Conservation (phyloP, 192 early-diverging fungal species). For the Pilobolus umbonatus region DNA sequence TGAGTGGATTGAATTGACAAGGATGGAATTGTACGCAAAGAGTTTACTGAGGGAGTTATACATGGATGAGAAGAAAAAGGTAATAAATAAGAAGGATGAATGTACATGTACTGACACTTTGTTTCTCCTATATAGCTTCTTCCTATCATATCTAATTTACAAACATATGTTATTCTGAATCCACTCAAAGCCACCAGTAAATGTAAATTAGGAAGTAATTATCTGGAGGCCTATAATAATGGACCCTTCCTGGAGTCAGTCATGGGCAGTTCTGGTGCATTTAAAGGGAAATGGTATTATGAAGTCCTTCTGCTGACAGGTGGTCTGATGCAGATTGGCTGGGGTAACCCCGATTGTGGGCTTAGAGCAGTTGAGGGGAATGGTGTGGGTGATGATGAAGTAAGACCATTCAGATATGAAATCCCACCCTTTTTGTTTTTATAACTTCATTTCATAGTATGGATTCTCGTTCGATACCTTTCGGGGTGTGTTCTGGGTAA, state of each 20-base stretch:
- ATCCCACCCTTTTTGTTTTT: not conserved
- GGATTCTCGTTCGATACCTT: conserved; percentile 78
- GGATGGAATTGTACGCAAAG: not conserved
- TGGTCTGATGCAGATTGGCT: conserved; percentile 80
- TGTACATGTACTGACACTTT: not conserved
- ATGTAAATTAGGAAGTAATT: conserved; percentile 47
- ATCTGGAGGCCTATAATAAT: conserved; percentile 65
- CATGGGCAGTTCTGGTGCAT: conserved; percentile 46
- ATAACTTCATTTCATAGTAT: conserved; percentile 23
- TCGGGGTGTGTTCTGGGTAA: conserved; percentile 67
- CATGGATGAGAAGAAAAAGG: not conserved
- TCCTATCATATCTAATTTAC: not conserved
- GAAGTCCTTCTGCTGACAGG: conserved; percentile 61
- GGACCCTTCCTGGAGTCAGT: conserved; percentile 74
- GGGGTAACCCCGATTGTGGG: conserved; percentile 53
- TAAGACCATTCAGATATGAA: conserved; percentile 17
- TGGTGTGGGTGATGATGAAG: conserved; percentile 63
- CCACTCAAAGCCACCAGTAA: conserved; percentile 44
- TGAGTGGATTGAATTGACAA: not conserved
- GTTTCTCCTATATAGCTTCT: not conserved
- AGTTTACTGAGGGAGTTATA: not conserved
- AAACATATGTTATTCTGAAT: conserved; percentile 44
- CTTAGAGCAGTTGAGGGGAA: conserved; percentile 73
- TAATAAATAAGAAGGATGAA: not conserved
- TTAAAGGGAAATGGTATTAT: conserved; percentile 61